Evolutionary conservation across 768 basidiomycete genomes (phyloP), one percentile per base, ranked within the genome.

Genomic region (Hemileccinum rubropunctum): DNA sequence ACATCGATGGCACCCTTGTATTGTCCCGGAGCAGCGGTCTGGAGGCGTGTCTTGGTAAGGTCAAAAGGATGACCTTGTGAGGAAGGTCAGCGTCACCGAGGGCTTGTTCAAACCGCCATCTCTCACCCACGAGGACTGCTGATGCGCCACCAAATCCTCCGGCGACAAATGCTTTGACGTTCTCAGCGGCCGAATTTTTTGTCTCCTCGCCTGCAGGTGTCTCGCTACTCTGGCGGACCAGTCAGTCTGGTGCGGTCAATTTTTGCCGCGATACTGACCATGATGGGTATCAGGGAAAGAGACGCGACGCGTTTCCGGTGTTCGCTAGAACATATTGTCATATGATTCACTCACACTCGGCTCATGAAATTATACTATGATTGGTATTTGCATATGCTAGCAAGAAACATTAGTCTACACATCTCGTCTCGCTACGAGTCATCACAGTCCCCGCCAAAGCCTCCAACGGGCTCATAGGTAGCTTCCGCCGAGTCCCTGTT

Each of bases 1-100:
- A 95, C 95, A 71, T 99, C 95, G 18, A 98, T 59, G 1, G 91
- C 92, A 37, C 97, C 93, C 35, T 77, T 92, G 72, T 99, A 99
- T 40, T 82, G 77, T 4, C 97, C 95, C 10, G 88, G 81, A 14
- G 82, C 58, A 10, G 97, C 95, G 6, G 97, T 98, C 71, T 99
- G 97, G 53, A 99, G 69, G 38, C 95, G 81, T n/a, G 91, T 93
- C 74, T 95, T 95, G 51, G 91, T 97, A 62, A 98, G 74, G 72
- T 99, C 97, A 66, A 98, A 99, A 9, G 97, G 97, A 64, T 99
- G 97, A 1, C 97, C 95, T 91, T 52, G 51, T 15, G 56, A 21
- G 32, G 42, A 44, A 34, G 20, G 36, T 61, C 47, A 59, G 56
- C 13, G 18, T 50, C 43, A 39, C 26, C 33, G 14, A 41, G 23